These are phyloP conservation scores for Venturia carpophila DNA, from an alignment of 2,329 filamentous ascomycete species.

Conservation along the genomic window DNA sequence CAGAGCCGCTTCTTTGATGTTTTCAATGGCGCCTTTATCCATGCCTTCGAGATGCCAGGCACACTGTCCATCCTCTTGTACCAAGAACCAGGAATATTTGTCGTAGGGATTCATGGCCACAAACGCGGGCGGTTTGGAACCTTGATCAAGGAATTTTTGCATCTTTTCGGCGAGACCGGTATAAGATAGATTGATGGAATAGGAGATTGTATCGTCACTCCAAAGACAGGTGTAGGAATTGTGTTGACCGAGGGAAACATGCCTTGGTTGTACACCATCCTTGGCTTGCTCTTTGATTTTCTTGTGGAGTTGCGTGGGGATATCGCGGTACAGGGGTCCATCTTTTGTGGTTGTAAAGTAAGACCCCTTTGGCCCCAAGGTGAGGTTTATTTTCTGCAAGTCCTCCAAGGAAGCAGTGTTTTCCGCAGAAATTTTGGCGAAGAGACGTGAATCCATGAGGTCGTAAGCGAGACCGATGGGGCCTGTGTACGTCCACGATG, in stretches of 20 bases:
- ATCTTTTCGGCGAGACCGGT: neutral
- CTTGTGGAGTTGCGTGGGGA: neutral
- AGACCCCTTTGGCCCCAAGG: neutral
- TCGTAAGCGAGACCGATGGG: neutral
- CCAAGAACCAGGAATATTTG: neutral
- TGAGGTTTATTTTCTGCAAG: neutral
- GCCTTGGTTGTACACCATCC: neutral
- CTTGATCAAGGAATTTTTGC: neutral
- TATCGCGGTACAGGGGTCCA: neutral
- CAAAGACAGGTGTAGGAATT: neutral
- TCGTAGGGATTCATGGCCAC: neutral
- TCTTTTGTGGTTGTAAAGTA: slow-evolving; percentile 6
- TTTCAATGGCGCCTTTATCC: neutral
- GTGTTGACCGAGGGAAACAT: neutral
- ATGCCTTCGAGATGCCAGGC: neutral
- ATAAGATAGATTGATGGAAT: neutral
- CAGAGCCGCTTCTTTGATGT: neutral
- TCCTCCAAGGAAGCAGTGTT: neutral
- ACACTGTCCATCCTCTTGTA: neutral
- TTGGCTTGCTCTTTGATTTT: neutral
- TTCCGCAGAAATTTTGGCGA: neutral
- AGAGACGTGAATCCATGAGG: neutral
- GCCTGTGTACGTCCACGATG: slow-evolving; percentile 5
- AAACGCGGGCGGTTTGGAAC: neutral
- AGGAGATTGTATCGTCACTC: neutral